Evolutionary conservation across 2,329 filamentous ascomycete genomes (phyloP).

Genomic region (Mycocentrospora acerina): DNA sequence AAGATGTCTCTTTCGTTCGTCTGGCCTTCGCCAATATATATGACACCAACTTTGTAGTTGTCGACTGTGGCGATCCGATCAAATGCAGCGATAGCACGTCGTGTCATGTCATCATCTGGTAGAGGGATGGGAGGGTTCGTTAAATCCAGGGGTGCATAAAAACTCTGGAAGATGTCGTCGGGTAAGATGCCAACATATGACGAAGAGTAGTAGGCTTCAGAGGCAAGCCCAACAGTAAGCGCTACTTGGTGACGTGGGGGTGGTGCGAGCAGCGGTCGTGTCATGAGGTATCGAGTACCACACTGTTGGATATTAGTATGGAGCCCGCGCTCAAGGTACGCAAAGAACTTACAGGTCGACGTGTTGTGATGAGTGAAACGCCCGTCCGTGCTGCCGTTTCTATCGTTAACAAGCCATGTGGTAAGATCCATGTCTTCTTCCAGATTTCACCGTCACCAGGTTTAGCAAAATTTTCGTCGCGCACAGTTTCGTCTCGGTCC

Average conservation of each 20-base stretch:
- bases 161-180: slow-evolving; percentile 70
- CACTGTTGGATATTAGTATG: slow-evolving; percentile 29
- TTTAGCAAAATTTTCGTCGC: slow-evolving; percentile 65
- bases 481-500: slow-evolving; percentile 75
- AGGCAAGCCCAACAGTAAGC: slow-evolving; percentile 41
- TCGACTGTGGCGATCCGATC: slow-evolving; percentile 89
- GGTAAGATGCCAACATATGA: slow-evolving; percentile 66
- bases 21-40: slow-evolving; percentile 90
- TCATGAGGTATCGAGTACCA: slow-evolving; percentile 45
- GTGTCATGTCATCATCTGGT: slow-evolving; percentile 68
- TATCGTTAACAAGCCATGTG: slow-evolving; percentile 72
- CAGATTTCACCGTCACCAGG: slow-evolving; percentile 66
- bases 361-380: slow-evolving; percentile 69
- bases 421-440: slow-evolving; percentile 70
- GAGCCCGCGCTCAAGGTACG: slow-evolving; percentile 34
- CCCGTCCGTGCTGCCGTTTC: slow-evolving; percentile 68
- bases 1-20: slow-evolving; percentile 81
- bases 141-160: slow-evolving; percentile 58
- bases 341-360: slow-evolving; percentile 70
- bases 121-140: slow-evolving; percentile 69
- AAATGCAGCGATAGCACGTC: slow-evolving; percentile 76
- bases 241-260: slow-evolving; percentile 46
- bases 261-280: slow-evolving; percentile 39
- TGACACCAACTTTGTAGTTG: slow-evolving; percentile 90
- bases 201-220: slow-evolving; percentile 47